Evolutionary conservation across 495 filamentous ascomycete genomes (phyloP).

Genomic region (Lasiosphaeriaceae sp.): DNA sequence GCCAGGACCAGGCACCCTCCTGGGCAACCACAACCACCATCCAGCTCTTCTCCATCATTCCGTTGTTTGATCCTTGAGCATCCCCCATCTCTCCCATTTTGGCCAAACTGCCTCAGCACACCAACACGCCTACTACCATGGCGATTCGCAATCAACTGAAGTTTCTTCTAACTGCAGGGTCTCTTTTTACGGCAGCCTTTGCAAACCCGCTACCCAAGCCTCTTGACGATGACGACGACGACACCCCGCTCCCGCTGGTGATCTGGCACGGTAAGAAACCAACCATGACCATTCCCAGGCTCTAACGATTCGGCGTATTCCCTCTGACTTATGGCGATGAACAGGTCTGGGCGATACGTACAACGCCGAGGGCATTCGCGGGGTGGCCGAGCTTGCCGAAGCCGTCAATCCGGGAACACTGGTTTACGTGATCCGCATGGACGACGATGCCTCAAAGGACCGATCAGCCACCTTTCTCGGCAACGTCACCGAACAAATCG

Average conservation of each 20-base stretch:
- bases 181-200: slow-evolving; percentile 22
- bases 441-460: slow-evolving; percentile 61
- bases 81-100: background rate
- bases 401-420: slow-evolving; percentile 75
- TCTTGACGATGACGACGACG: slow-evolving; percentile 30
- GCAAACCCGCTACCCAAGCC: slow-evolving; percentile 21
- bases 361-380: slow-evolving; percentile 65
- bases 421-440: slow-evolving; percentile 76
- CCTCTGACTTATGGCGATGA: background rate
- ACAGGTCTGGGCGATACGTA: slow-evolving; percentile 60
- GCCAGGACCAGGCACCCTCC: background rate
- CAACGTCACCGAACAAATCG: slow-evolving; percentile 78
- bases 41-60: background rate
- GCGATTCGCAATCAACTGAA: slow-evolving; percentile 13
- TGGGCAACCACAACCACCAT: background rate
- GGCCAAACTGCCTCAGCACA: background rate
- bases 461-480: slow-evolving; percentile 84
- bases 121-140: slow-evolving; percentile 9
- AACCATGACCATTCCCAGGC: too few species aligned
- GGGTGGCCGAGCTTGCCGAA: slow-evolving; percentile 64
- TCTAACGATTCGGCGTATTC: too few species aligned
- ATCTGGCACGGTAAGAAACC: slow-evolving; percentile 82
- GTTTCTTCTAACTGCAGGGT: slow-evolving; percentile 24
- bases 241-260: slow-evolving; percentile 73
- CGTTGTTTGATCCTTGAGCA: background rate